These are phyloP conservation scores for Sporothrix variecibatus DNA, from an alignment of 2,329 filamentous ascomycete genomes.

Conservation along the genomic window DNA sequence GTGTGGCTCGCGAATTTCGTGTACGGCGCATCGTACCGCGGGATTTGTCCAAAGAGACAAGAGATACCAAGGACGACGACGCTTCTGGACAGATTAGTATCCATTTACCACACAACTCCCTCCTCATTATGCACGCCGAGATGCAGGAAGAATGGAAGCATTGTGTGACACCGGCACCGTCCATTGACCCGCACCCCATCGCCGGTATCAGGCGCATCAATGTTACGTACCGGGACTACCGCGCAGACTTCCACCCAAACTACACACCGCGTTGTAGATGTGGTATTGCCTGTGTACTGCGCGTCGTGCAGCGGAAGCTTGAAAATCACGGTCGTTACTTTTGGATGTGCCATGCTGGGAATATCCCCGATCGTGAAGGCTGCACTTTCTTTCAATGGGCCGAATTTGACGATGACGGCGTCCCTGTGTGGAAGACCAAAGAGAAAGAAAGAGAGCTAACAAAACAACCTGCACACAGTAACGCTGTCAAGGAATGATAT, in stretches of 20 bases:
- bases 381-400: conserved; percentile 86
- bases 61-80: conserved; percentile 50
- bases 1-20: conserved; percentile 90
- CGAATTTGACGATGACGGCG: conserved; percentile 81
- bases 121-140: conserved; percentile 94
- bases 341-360: conserved; percentile 88
- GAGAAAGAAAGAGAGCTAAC: not conserved
- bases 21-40: conserved; percentile 74
- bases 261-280: conserved; percentile 80
- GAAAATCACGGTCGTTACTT: conserved; percentile 77
- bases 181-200: conserved; percentile 82
- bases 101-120: conserved; percentile 89
- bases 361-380: conserved; percentile 65
- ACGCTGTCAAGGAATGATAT: not conserved
- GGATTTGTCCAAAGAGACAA: conserved; percentile 38
- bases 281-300: conserved; percentile 65
- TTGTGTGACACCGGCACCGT: conserved; percentile 70
- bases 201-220: conserved; percentile 83
- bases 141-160: conserved; percentile 99
- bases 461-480: not conserved
- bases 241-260: conserved; percentile 71
- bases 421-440: conserved; percentile 61
- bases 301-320: conserved; percentile 77
- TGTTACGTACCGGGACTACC: conserved; percentile 89
- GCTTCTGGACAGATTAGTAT: conserved; percentile 85